Evolutionary conservation across 768 basidiomycete genomes (phyloP), one percentile per base, ranked within the genome.

Genomic region (Brasilioporus rufonigricans): DNA sequence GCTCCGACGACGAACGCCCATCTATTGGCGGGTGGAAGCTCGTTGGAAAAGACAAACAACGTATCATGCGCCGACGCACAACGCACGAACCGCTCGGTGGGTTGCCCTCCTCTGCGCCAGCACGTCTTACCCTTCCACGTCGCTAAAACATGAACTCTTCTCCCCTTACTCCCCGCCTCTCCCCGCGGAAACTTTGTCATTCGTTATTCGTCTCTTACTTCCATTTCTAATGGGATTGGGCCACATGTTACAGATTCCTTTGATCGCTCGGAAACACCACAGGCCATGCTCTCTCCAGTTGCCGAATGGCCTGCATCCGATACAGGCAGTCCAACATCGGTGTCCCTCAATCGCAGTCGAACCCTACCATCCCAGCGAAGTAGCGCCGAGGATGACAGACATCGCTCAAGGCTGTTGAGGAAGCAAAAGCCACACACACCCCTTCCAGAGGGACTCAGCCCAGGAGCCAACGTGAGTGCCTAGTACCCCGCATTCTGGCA

Each of bases 21-120:
- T 62, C 71, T 9, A 66, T 72, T 4, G 79, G 78, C 5, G 77
- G 81, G 14, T 87, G 85, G 85, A 83, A 76, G 63, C 69, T 80
- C 39, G 77, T 80, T 32, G 69, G 69, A 38, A 66, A 66, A 48
- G 68, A 77, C 54, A 70, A 65, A 44, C 67, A 75, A 55, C 76
- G 75, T 61, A 71, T 82, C 65, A 73, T 76, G 53, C 73, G 86
- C 50, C 74, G 86, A 50, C 76, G 83, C 60, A 86, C 84, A 40
- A 83, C 83, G 33, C 71, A 80, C 58, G 81, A 83, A 58, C 65
- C 62, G 53, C 62, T 61, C 41, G 68, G 67, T 69, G 67, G 63
- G 67, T 65, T 67, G 48, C 68, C 67, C 53, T 62, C 67, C 58
- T 69, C 71, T 71, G 61, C 64, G 57, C 64, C 67, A 65, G 55